Conservation (phyloP, 179 eudicot species). For the Amaranthus tricolor region DNA sequence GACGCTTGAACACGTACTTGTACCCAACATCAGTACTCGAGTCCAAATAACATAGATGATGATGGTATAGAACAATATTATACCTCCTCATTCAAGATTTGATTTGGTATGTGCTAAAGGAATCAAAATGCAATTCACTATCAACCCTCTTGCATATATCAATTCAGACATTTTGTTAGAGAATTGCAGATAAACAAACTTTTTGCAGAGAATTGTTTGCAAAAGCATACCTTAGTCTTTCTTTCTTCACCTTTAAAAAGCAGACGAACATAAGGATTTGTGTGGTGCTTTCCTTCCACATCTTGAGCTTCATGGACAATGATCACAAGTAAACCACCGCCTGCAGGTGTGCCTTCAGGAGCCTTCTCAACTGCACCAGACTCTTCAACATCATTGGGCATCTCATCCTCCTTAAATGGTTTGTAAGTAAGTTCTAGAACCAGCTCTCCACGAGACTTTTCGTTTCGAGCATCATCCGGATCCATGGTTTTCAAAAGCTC, state of each 20-base stretch:
- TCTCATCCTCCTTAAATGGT: constrained; percentile 76
- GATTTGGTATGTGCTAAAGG: no score
- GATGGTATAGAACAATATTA: no score
- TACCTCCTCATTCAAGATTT: no score
- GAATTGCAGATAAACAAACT: not conserved
- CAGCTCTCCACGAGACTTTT: constrained; percentile 75
- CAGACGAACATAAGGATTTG: constrained; percentile 74
- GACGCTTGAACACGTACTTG: no score
- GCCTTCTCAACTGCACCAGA: constrained; percentile 55
- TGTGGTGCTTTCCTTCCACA: constrained; percentile 91
- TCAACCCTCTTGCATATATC: no score
- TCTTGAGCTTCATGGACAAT: constrained; percentile 74
- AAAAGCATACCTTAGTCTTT: constrained; percentile 65
- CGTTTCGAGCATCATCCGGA: constrained; percentile 59
- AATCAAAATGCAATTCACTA: no score
- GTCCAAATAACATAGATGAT: no score
- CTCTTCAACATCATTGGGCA: constrained; percentile 48
- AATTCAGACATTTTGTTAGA: not conserved
- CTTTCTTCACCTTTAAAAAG: constrained; percentile 79
- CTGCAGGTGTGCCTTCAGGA: constrained; percentile 73
- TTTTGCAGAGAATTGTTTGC: not conserved
- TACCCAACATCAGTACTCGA: no score
- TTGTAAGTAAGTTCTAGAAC: constrained; percentile 66
- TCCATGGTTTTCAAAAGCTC: constrained; percentile 67
- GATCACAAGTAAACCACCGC: constrained; percentile 76